Base-by-base conservation (phyloP, 2,329 filamentous ascomycete genomes). In the Ophiostoma quercus region DNA sequence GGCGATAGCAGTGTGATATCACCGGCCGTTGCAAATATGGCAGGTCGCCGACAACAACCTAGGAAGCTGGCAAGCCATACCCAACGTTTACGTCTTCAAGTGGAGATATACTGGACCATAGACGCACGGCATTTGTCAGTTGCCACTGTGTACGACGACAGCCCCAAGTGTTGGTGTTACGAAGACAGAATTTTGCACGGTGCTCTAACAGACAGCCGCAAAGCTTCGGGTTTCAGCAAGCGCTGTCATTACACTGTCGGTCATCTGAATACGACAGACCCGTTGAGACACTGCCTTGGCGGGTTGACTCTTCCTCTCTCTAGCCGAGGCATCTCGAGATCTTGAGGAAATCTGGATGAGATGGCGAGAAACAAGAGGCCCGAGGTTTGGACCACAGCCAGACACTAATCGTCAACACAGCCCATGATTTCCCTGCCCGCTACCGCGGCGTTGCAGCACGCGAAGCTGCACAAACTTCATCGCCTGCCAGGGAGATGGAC, bases 401-500 rank as follows among this genome's bases (percentile, higher is more conserved):
- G 43, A 47, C 16, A 47, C 16, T n/a, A 2, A 47, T 57, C 8
- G 47, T 57, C n/a, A 3, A 57, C 51, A 57, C 11, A 57, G 6
- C 47, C 8, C 9, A 29, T 14, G 51, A 29, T 25, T 14, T n/a
- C 12, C 12, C 19, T 32, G 41, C 22, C 39, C 29, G 54, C 57
- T 22, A 37, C 29, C n/a, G 43, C 7, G 43, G 22, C 14, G 71
- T 70, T 60, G 65, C 69, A 68, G 51, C 63, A 70, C 54, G 71
- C 71, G 71, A 72, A 43, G 69, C 43, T 19, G 66, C 67, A 71
- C 71, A 71, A 29, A 16, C n/a, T 63, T 37, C 22, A 62, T 43
- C 25, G 16, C 25, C 14, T 41, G n/a, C 63, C 9, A 5, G 34
- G 12, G 3, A 29, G 25, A 32, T 19, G 25, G 57, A 2, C 22